Evolutionary conservation across 768 basidiomycete species (phyloP).

Genomic region (Collybia nuda): DNA sequence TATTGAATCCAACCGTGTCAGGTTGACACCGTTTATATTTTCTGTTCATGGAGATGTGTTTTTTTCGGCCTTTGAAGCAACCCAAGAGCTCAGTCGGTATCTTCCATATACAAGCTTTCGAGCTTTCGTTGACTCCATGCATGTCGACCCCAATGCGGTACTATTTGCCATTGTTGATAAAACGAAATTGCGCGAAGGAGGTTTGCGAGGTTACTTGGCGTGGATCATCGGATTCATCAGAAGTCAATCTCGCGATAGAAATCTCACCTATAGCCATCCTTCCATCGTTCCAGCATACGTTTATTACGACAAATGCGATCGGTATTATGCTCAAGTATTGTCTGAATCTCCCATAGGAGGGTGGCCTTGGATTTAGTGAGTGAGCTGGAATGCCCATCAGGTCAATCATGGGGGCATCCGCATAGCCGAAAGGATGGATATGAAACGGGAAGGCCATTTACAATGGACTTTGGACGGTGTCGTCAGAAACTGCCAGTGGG

Average conservation of each 20-base stretch:
- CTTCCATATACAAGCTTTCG: slow-evolving; percentile 19
- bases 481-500: slow-evolving; percentile 26
- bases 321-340: slow-evolving; percentile 36
- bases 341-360: slow-evolving; percentile 33
- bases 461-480: slow-evolving; percentile 48
- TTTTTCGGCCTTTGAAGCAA: slow-evolving; percentile 19
- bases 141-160: slow-evolving; percentile 16
- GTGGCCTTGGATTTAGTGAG: slow-evolving; percentile 53
- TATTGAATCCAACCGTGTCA: slow-evolving; percentile 35
- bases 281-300: slow-evolving; percentile 42
- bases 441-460: slow-evolving; percentile 47
- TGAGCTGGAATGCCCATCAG: slow-evolving; percentile 51
- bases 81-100: slow-evolving; percentile 26
- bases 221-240: slow-evolving; percentile 39
- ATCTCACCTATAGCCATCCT: slow-evolving; percentile 45
- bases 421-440: slow-evolving; percentile 55
- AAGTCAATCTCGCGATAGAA: slow-evolving; percentile 36
- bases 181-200: slow-evolving; percentile 14
- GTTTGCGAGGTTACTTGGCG: slow-evolving; percentile 23
- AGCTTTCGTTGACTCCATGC: slow-evolving; percentile 13
- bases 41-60: slow-evolving; percentile 25
- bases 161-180: slow-evolving; percentile 36
- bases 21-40: slow-evolving; percentile 39
- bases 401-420: slow-evolving; percentile 43
- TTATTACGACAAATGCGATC: slow-evolving; percentile 47